Evolutionary conservation across 208 protist genomes (phyloP).

Genomic region (Leishmania major): DNA sequence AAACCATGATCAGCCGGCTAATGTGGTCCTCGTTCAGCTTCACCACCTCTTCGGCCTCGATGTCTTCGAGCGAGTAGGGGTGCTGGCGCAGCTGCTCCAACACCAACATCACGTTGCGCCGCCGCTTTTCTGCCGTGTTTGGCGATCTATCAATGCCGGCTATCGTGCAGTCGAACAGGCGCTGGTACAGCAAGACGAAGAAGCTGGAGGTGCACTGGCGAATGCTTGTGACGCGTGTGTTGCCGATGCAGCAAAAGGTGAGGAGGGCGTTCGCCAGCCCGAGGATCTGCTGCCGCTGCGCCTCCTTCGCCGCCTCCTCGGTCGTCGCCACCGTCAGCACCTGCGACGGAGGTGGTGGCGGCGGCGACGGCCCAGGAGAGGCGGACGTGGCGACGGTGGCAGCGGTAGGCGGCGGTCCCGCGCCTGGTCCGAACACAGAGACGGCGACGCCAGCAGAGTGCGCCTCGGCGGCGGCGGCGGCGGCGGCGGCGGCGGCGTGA

Average conservation of each 20-base stretch:
- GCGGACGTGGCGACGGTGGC: neutral
- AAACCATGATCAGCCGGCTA: constrained; percentile 77
- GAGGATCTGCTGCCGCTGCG: constrained; percentile 48
- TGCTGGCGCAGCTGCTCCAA: constrained; percentile 69
- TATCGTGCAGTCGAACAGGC: constrained; percentile 77
- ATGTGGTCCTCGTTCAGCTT: constrained; percentile 85
- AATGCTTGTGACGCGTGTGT: constrained; percentile 55
- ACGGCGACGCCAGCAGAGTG: neutral
- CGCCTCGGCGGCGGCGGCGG: neutral
- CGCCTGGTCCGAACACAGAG: neutral
- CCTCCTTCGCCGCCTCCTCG: constrained; percentile 25
- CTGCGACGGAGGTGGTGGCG: neutral
- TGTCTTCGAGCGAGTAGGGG: constrained; percentile 53
- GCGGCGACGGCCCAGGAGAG: neutral
- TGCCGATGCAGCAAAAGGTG: constrained; percentile 59
- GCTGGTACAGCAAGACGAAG: constrained; percentile 87
- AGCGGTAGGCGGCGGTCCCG: neutral
- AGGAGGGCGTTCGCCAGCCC: constrained; percentile 71
- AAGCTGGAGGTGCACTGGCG: constrained; percentile 88
- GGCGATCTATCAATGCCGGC: constrained; percentile 67
- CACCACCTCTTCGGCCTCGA: constrained; percentile 78
- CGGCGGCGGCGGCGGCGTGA: constrained; percentile 9
- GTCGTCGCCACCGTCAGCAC: neutral
- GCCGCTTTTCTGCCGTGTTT: constrained; percentile 78
- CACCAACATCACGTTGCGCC: constrained; percentile 73